Base-by-base conservation (phyloP, 805 yeast genomes). In the Lipomyces spencermartinsiae region DNA sequence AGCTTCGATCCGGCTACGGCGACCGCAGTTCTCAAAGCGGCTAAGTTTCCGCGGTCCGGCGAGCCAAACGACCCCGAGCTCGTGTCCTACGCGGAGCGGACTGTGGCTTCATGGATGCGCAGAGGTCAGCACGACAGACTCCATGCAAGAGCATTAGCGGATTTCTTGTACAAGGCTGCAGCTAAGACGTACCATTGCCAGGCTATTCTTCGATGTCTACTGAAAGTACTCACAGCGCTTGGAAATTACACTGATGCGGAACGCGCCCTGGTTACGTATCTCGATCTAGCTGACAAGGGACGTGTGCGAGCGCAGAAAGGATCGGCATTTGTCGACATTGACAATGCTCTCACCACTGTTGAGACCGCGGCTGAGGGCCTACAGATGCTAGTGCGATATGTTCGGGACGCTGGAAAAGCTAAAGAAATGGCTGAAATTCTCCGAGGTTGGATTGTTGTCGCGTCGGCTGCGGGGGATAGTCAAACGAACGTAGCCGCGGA, bases 131-230 rank as follows among this genome's bases (percentile, higher is more conserved):
- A 58, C 29, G 71, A 68, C 61, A 57, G 71, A 49, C 55, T 66
- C 49, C 58, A 61, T 6, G 71, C 71, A 10, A 59, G 70, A 19
- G 63, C 63, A 25, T 61, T 68, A 29, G 62, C 64, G 2, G 72
- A 69, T 14, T 69, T 69, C 19, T 39, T 69, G 55, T 69, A 67
- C 66, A 68, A 63, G 51, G 71, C 68, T 9, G 63, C 72, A 9
- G 66, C 68, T 22, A 69, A 69, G 64, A 69, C 72, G 7, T 69
- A 69, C 34, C 72, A 69, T 31, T 69, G 63, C 33, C 72, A 69
- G 51, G 58, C 60, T 3, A 58, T 69, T 19, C 43, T 69, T 53
- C 59, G 72, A 43, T 69, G 66, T 29, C 57, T 69, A 16, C 6
- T 69, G 59, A 57, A 43, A n/a, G 68, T 69, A 35, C 61, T 67